phyloP scores from a whole-genome alignment of 2,329 filamentous ascomycete species.

The Madurella mycetomatis region DNA sequence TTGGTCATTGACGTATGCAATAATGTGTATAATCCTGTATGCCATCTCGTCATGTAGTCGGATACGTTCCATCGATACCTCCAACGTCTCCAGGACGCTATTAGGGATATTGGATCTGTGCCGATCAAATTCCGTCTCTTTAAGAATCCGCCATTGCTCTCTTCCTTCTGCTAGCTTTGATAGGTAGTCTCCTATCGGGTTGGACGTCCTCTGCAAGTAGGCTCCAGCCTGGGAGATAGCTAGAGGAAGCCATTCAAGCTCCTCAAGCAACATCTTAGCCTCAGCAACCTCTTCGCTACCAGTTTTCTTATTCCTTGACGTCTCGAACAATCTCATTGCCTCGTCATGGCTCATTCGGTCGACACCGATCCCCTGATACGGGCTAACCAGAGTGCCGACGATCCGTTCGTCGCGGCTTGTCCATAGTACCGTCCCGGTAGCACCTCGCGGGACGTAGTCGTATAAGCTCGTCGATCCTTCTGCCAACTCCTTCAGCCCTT shows the following conservation, averaged over 20 bases:
- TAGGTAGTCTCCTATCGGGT: slow-evolving; percentile 26
- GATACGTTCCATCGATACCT: slow-evolving; percentile 32
- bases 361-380: slow-evolving; percentile 10
- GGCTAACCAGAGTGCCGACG: slow-evolving; percentile 14
- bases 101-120: slow-evolving; percentile 29
- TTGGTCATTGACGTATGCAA: slow-evolving; percentile 34
- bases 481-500: no score
- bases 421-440: slow-evolving; percentile 17
- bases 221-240: slow-evolving; percentile 17
- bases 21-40: slow-evolving; percentile 29
- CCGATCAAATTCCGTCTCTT: slow-evolving; percentile 25
- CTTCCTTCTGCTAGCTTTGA: slow-evolving; percentile 22
- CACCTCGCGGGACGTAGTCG: slow-evolving; percentile 6
- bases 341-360: slow-evolving; percentile 11
- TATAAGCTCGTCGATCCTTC: slow-evolving; percentile 4
- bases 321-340: slow-evolving; percentile 13
- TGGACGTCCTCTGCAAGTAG: slow-evolving; percentile 29
- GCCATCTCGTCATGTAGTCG: slow-evolving; percentile 26
- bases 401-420: slow-evolving; percentile 20
- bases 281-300: slow-evolving; percentile 3
- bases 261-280: slow-evolving; percentile 9
- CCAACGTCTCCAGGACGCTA: slow-evolving; percentile 34
- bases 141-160: slow-evolving; percentile 24
- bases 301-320: slow-evolving; percentile 1
- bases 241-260: slow-evolving; percentile 18